phyloP scores from a whole-genome alignment of 495 filamentous ascomycete genomes.

The Tuber indicum region DNA sequence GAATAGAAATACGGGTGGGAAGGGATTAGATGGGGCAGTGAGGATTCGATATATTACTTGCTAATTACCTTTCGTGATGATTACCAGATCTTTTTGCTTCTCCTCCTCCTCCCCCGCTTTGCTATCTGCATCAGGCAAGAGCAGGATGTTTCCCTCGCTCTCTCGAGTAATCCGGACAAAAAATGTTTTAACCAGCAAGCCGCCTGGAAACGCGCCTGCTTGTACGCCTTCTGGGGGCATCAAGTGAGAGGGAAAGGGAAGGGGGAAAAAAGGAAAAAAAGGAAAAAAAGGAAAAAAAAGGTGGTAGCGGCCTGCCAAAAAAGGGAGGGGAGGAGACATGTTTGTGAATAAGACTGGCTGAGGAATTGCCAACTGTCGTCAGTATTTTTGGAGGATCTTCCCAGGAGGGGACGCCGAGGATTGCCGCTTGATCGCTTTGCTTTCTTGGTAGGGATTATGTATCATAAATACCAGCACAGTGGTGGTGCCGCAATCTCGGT shows the following conservation, averaged over 20 bases:
- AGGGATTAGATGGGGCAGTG: neutral
- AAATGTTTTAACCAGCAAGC: neutral
- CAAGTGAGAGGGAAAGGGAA: neutral
- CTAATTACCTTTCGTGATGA: neutral
- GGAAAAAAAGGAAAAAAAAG: neutral
- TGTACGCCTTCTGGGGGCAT: neutral
- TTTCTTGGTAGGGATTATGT: neutral
- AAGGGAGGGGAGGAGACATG: neutral
- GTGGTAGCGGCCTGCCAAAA: neutral
- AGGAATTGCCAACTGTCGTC: constrained; percentile 1
- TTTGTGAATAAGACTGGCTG: neutral
- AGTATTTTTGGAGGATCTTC: neutral
- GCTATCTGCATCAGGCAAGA: neutral
- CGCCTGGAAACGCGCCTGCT: neutral
- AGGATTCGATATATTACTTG: constrained; percentile 3
- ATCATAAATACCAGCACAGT: neutral
- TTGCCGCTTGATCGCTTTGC: neutral
- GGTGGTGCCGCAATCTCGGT: neutral
- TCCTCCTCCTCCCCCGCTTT: neutral
- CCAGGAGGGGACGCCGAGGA: neutral
- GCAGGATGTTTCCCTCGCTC: neutral
- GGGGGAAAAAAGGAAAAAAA: neutral
- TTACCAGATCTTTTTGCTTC: neutral
- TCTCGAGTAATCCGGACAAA: neutral
- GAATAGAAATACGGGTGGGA: neutral